A percentile compares a stretch with the other conserved stretches of the same genome.
phyloP scores from a whole-genome alignment of 768 basidiomycete species.

The Punctularia strigosozonata region DNA sequence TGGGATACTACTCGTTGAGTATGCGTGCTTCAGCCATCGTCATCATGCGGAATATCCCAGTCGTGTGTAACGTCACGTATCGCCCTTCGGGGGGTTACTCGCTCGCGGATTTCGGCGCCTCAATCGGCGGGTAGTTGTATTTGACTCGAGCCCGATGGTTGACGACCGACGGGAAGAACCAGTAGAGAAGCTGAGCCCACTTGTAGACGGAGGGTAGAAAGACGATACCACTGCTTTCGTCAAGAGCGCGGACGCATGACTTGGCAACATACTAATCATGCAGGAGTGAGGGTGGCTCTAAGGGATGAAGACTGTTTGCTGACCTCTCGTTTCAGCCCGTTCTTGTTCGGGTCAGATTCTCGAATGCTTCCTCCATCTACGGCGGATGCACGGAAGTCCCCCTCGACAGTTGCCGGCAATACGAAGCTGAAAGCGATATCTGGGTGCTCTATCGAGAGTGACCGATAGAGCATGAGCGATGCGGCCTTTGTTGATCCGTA shows the following conservation, averaged over 20 bases:
- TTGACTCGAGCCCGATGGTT: constrained; percentile 50
- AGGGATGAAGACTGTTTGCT: too few species aligned
- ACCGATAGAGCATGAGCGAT: constrained; percentile 64
- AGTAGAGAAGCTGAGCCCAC: constrained; percentile 46
- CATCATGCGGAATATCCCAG: too few species aligned
- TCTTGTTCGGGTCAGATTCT: constrained; percentile 39
- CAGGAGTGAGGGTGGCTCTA: too few species aligned
- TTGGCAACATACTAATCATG: constrained; percentile 54
- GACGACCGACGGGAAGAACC: constrained; percentile 47
- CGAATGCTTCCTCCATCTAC: constrained; percentile 42
- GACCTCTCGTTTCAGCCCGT: constrained; percentile 43
- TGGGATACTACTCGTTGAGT: too few species aligned
- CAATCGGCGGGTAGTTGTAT: constrained; percentile 48
- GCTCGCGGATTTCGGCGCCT: too few species aligned
- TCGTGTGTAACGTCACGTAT: too few species aligned
- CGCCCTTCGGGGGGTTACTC: too few species aligned
- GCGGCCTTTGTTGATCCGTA: constrained; percentile 82
- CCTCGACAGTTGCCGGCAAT: constrained; percentile 63
- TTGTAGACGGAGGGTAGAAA: constrained; percentile 41
- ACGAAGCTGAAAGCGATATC: constrained; percentile 47
- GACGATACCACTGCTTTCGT: constrained; percentile 41
- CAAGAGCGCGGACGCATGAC: constrained; percentile 48
- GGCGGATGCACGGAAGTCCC: constrained; percentile 69
- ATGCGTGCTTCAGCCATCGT: too few species aligned
- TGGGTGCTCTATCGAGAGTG: constrained; percentile 73